Evolutionary conservation across 331 rosid genomes (phyloP).

Genomic region (Erythrophleum ivorense): DNA sequence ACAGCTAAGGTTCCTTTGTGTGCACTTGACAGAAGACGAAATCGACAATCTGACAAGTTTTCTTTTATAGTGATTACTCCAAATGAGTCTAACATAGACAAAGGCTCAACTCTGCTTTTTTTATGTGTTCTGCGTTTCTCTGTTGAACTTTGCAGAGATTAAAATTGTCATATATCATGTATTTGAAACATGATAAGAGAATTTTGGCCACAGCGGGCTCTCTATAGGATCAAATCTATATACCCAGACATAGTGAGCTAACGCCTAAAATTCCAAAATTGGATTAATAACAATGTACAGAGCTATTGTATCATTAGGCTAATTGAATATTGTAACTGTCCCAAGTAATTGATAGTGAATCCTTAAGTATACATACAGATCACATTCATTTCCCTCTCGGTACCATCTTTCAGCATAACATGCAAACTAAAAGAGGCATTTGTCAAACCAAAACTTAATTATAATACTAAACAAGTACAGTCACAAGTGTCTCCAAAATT

Average conservation of each 20-base stretch:
- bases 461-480: slow-evolving; percentile 3
- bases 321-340: background rate
- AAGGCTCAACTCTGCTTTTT: background rate
- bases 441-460: slow-evolving; percentile 7
- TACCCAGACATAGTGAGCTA: background rate
- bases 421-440: slow-evolving; percentile 32
- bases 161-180: background rate
- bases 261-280: background rate
- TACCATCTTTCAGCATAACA: background rate
- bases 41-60: background rate
- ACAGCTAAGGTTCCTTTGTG: background rate
- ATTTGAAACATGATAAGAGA: background rate
- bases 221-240: background rate
- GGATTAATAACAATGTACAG: background rate
- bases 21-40: background rate
- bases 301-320: slow-evolving; percentile 5
- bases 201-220: background rate
- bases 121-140: background rate
- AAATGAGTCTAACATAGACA: background rate
- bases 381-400: slow-evolving; percentile 13
- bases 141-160: background rate
- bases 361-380: background rate
- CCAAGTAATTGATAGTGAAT: background rate
- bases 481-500: slow-evolving; percentile 11
- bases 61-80: background rate